phyloP scores from a whole-genome alignment of 2,329 filamentous ascomycete genomes.

The Lecanosticta acicola region DNA sequence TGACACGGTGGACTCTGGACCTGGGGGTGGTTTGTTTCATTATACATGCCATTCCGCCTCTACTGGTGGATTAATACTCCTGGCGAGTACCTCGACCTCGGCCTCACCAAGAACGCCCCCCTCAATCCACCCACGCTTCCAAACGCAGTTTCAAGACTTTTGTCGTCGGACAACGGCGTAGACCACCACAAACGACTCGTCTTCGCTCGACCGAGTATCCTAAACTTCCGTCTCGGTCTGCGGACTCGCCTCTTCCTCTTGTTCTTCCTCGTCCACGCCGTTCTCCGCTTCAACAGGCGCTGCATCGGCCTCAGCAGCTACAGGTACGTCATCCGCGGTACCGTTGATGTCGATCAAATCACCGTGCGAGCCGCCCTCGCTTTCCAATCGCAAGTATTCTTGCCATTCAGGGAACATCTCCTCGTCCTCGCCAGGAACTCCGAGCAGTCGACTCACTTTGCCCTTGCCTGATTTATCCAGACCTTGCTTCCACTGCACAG shows the following conservation, averaged over 20 bases:
- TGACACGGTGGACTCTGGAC: too few relatives aligned
- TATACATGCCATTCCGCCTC: neutral
- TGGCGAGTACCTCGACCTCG: neutral
- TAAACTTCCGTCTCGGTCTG: slow-evolving; percentile 7
- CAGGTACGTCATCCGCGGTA: slow-evolving; percentile 21
- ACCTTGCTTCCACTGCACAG: slow-evolving; percentile 72
- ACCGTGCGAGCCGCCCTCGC: slow-evolving; percentile 53
- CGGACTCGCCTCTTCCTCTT: slow-evolving; percentile 9
- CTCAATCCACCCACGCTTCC: neutral
- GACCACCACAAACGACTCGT: neutral
- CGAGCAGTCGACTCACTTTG: slow-evolving; percentile 77
- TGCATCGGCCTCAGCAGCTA: slow-evolving; percentile 9
- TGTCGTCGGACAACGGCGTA: neutral
- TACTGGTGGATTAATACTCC: too few relatives aligned
- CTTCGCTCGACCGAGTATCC: neutral
- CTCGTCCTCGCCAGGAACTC: slow-evolving; percentile 63
- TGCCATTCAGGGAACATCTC: slow-evolving; percentile 94
- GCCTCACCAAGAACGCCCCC: neutral
- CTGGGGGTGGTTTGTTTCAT: neutral
- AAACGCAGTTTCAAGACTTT: neutral
- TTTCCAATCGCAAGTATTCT: slow-evolving; percentile 76
- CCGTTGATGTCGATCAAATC: slow-evolving; percentile 38
- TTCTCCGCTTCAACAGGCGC: slow-evolving; percentile 14
- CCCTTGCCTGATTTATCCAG: slow-evolving; percentile 81
- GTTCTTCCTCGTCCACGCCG: slow-evolving; percentile 12